A percentile compares a stretch with the other conserved stretches of the same genome.
Evolutionary conservation across 805 yeast species (phyloP).

Genomic region (Debaryomyces maramus): DNA sequence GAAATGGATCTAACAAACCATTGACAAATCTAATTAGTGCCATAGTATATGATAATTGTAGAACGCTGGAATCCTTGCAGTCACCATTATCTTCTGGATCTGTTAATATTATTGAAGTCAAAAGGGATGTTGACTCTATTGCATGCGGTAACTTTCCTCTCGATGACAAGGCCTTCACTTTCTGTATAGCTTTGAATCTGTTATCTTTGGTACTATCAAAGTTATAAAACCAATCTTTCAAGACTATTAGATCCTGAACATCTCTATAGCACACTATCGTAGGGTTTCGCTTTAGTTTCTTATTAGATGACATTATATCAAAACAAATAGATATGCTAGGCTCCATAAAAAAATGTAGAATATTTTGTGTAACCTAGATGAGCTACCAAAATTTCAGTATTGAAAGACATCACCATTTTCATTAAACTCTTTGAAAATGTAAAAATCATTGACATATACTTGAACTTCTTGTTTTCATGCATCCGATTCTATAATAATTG

Average conservation of each 20-base stretch:
- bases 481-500: too few species aligned
- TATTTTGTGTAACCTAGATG: too few species aligned
- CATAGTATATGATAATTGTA: slow-evolving; percentile 65
- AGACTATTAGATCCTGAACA: slow-evolving; percentile 41
- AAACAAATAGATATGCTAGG: too few species aligned
- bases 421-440: too few species aligned
- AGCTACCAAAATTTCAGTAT: too few species aligned
- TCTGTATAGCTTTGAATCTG: slow-evolving; percentile 48
- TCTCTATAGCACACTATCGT: slow-evolving; percentile 28
- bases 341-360: too few species aligned
- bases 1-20: slow-evolving; percentile 85
- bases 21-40: slow-evolving; percentile 83
- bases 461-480: too few species aligned
- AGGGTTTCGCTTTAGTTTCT: slow-evolving; percentile 10
- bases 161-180: slow-evolving; percentile 53
- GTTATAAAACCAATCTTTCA: slow-evolving; percentile 56
- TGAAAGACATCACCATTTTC: too few species aligned
- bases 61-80: slow-evolving; percentile 27
- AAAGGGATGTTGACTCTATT: slow-evolving; percentile 61
- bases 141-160: slow-evolving; percentile 73
- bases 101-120: slow-evolving; percentile 49
- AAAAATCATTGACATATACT: too few species aligned
- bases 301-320: not conserved
- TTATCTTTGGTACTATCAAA: slow-evolving; percentile 25
- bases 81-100: slow-evolving; percentile 31